Conservation (phyloP, 331 rosid genomes). For the Quercus phellos region DNA sequence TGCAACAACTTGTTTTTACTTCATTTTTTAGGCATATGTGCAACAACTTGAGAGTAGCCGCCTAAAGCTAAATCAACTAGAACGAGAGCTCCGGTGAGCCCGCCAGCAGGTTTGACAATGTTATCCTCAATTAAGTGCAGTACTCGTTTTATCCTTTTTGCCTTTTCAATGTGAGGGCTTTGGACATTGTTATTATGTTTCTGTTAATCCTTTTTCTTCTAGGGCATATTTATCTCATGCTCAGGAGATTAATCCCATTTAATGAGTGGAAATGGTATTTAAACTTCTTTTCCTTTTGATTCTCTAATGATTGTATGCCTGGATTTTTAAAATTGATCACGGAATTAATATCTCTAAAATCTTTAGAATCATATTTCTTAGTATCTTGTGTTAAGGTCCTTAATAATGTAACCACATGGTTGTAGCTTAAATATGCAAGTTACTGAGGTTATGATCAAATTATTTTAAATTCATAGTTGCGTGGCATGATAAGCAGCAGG, state of each 20-base stretch:
- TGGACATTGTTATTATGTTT: too few relatives aligned
- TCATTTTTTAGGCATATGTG: constrained; percentile 66
- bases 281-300: too few relatives aligned
- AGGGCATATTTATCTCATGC: too few relatives aligned
- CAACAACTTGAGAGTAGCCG: constrained; percentile 95
- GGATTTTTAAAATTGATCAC: too few relatives aligned
- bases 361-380: background rate
- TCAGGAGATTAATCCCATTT: too few relatives aligned
- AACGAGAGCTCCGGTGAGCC: constrained; percentile 89
- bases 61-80: constrained; percentile 81
- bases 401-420: background rate
- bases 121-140: background rate
- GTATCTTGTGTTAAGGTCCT: background rate
- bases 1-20: background rate
- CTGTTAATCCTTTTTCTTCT: too few relatives aligned
- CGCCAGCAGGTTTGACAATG: constrained; percentile 67
- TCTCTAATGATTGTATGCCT: too few relatives aligned
- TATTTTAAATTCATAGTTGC: background rate
- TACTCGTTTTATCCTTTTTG: too few relatives aligned
- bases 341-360: background rate
- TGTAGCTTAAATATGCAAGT: background rate
- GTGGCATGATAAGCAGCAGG: background rate
- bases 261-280: too few relatives aligned
- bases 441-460: background rate
- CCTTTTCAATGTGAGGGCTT: too few relatives aligned